Evolutionary conservation across 2,329 filamentous ascomycete genomes (phyloP).

Genomic region (Fusarium sp.): DNA sequence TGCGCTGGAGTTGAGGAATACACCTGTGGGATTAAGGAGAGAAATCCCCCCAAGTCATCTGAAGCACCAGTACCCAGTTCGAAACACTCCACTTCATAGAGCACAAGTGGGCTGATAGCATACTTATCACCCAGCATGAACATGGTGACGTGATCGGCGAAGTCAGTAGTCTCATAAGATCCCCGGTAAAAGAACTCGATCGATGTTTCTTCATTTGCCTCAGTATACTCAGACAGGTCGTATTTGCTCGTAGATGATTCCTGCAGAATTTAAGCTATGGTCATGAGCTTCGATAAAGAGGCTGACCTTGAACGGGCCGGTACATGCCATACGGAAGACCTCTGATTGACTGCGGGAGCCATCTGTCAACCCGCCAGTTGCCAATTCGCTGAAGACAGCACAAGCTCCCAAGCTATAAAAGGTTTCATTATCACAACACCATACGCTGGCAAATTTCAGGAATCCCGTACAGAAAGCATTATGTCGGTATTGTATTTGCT

Average conservation of each 20-base stretch:
- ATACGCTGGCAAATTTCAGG: too few relatives aligned
- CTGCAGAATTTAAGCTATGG: not conserved
- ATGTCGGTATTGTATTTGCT: too few relatives aligned
- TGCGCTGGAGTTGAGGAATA: not conserved
- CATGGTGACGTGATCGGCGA: slow-evolving; percentile 6
- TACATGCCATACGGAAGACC: not conserved
- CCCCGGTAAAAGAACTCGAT: slow-evolving; percentile 18
- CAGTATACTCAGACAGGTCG: not conserved
- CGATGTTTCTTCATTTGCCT: not conserved
- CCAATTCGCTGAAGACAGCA: too few relatives aligned
- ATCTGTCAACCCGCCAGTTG: too few relatives aligned
- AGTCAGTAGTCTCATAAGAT: not conserved
- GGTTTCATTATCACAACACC: too few relatives aligned
- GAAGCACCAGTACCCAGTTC: accelerated
- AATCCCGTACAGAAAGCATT: too few relatives aligned
- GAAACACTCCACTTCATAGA: not conserved
- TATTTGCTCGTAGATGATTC: not conserved
- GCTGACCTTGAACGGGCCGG: not conserved
- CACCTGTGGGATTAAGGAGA: not conserved
- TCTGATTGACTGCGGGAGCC: not conserved
- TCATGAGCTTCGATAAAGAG: too few relatives aligned
- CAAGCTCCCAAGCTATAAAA: too few relatives aligned
- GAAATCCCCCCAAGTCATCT: not conserved
- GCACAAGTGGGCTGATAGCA: not conserved
- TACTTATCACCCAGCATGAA: slow-evolving; percentile 15